phyloP scores from a whole-genome alignment of 495 filamentous ascomycete species.

The Entonaema liquescens region DNA sequence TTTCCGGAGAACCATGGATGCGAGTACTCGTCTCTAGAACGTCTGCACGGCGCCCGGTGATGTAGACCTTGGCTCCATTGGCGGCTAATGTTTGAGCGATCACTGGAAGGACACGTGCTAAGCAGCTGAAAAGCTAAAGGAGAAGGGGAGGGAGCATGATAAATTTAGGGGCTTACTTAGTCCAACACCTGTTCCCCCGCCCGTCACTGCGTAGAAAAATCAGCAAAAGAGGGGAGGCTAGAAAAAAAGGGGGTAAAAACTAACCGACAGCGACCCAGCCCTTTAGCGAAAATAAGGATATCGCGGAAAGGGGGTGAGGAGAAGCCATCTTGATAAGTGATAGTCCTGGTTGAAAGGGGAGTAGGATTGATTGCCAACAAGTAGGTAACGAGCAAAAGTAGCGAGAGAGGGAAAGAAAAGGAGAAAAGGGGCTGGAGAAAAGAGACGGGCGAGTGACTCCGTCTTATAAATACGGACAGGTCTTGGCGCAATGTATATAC shows the following conservation, averaged over 20 bases:
- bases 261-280: conserved; percentile 42
- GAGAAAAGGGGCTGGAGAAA: conserved; percentile 22
- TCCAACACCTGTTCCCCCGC: conserved; percentile 67
- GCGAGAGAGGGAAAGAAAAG: conserved; percentile 1
- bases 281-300: conserved; percentile 40
- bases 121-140: neutral
- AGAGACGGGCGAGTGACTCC: neutral
- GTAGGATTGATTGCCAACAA: neutral
- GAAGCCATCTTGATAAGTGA: conserved; percentile 28
- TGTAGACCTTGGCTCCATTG: conserved; percentile 86
- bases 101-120: conserved; percentile 50
- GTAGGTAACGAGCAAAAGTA: neutral
- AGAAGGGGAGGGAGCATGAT: neutral
- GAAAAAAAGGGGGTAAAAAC: conserved; percentile 21
- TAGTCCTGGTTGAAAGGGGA: neutral
- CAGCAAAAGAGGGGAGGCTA: conserved; percentile 19
- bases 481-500: neutral
- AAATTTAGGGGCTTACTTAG: conserved; percentile 45
- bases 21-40: conserved; percentile 60
- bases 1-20: conserved; percentile 49
- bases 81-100: conserved; percentile 79
- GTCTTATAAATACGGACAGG: conserved; percentile 25
- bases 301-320: conserved; percentile 44
- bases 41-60: conserved; percentile 74
- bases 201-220: conserved; percentile 55